These are phyloP conservation scores for Bruguiera gymnorhiza DNA, from an alignment of 345 rosid species.

Conservation along the genomic window DNA sequence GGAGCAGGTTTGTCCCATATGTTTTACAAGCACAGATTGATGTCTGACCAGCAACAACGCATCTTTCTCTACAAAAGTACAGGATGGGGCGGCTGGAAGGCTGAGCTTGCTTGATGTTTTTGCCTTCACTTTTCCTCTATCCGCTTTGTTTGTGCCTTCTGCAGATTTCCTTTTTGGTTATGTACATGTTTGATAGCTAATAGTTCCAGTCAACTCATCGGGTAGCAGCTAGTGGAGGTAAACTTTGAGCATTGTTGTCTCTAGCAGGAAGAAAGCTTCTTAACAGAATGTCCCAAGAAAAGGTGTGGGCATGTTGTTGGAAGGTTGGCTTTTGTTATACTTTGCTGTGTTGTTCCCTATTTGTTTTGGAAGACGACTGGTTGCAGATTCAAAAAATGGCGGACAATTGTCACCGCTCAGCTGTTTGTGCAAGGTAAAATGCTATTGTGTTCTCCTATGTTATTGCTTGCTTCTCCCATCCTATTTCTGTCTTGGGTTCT, in stretches of 20 bases:
- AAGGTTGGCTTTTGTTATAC: conserved; percentile 24
- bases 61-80: conserved; percentile 24
- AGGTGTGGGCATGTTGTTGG: conserved; percentile 24
- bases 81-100: conserved; percentile 30
- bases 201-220: conserved; percentile 35
- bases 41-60: conserved; percentile 32
- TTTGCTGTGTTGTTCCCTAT: conserved; percentile 17
- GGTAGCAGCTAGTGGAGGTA: conserved; percentile 33
- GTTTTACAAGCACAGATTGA: conserved; percentile 25
- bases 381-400: conserved; percentile 30
- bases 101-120: conserved; percentile 20
- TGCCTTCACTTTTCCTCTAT: conserved; percentile 14
- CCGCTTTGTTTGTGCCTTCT: conserved; percentile 10
- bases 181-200: conserved; percentile 54
- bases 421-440: conserved; percentile 41
- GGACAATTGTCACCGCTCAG: conserved; percentile 27
- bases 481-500: too few species aligned
- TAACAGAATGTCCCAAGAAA: conserved; percentile 22
- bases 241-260: conserved; percentile 31
- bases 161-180: conserved; percentile 24
- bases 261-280: conserved; percentile 34
- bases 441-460: conserved; percentile 20
- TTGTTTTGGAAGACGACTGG: conserved; percentile 33
- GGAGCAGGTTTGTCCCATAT: neutral
- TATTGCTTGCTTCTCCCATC: neutral